Base-by-base conservation (phyloP, 768 basidiomycete genomes). In the Pleurotus tuber-regium region DNA sequence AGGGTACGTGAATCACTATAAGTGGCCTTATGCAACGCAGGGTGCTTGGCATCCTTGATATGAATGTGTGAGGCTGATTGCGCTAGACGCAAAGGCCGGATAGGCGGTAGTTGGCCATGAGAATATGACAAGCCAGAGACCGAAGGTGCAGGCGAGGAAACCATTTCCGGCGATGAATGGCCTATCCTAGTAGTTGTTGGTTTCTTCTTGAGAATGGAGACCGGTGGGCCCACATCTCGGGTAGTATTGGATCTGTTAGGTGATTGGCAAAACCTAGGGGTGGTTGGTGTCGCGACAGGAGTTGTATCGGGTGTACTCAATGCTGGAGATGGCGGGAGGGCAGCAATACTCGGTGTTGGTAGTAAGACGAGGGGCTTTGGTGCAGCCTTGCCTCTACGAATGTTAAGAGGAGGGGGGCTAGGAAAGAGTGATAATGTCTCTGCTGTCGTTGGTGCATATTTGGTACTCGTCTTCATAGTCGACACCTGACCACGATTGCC, bases 211-310 rank as follows among this genome's bases (percentile, higher is more conserved):
- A 61, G 51, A 25, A 65, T 62, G 7, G 60, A 54, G 9, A 46
- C 29, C 3, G 58, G 60, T 14, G 57, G 54, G 23, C 35, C 10
- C 19, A 47, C 42, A 33, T 59, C 61, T 21, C 55, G 54, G n/a
- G 35, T 9, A 41, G 50, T 30, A 30, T 41, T n/a, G n/a, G n/a
- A n/a, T n/a, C n/a, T 42, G 10, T 25, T 25, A 10, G 46, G 52
- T 14, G 56, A 54, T 18, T 47, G 55, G 18, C 39, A 41, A 40
- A 30, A 61, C 21, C 60, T 61, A 33, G 70, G 63, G 5, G 71
- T 69, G 2, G 70, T 73, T 14, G 77, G 75, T 28, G 74, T 77
- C 44, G 68, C 61, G 10, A 73, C 56, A 2, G 75, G 74, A 16
- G 75, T 78, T 36, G 74, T 73, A 53, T 75, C 71, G 31, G 57